Conservation (phyloP, 2,329 filamentous ascomycete species). For the Beauveria brongniartii region DNA sequence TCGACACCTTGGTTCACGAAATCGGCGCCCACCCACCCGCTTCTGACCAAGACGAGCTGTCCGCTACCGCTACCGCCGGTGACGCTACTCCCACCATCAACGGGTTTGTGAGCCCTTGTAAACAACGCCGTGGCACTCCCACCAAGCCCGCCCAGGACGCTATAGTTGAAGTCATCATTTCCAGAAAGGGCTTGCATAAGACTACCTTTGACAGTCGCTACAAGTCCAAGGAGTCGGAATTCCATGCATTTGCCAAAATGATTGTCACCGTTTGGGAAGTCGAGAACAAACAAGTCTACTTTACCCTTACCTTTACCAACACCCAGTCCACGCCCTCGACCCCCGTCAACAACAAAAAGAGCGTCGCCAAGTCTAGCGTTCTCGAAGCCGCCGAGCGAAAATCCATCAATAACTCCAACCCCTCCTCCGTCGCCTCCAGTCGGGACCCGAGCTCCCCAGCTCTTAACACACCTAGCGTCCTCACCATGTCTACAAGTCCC, state of each 20-base stretch:
- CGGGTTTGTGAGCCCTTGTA: slow-evolving; percentile 23
- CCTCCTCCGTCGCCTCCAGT: slow-evolving; percentile 39
- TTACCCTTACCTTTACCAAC: slow-evolving; percentile 67
- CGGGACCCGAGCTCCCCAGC: slow-evolving; percentile 39
- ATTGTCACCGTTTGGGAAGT: slow-evolving; percentile 67
- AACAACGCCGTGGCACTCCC: slow-evolving; percentile 18
- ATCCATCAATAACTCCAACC: slow-evolving; percentile 35
- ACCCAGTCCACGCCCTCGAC: slow-evolving; percentile 34
- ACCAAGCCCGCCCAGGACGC: slow-evolving; percentile 45
- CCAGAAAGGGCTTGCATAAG: slow-evolving; percentile 37
- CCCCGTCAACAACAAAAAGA: slow-evolving; percentile 26
- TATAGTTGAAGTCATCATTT: slow-evolving; percentile 60
- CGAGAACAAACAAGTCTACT: slow-evolving; percentile 60
- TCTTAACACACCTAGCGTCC: slow-evolving; percentile 42
- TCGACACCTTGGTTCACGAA: slow-evolving; percentile 44
- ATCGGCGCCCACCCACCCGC: slow-evolving; percentile 25
- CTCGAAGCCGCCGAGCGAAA: slow-evolving; percentile 40
- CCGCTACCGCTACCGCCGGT: slow-evolving; percentile 15
- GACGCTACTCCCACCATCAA: slow-evolving; percentile 30
- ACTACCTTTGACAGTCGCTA: slow-evolving; percentile 27
- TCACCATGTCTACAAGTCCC: slow-evolving; percentile 46
- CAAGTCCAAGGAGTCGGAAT: slow-evolving; percentile 28
- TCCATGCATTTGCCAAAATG: slow-evolving; percentile 58
- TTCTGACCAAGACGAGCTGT: slow-evolving; percentile 16
- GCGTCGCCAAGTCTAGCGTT: slow-evolving; percentile 30